These are phyloP conservation scores for Alternaria sp. DNA, from an alignment of 2,329 filamentous ascomycete genomes.

Conservation along the genomic window DNA sequence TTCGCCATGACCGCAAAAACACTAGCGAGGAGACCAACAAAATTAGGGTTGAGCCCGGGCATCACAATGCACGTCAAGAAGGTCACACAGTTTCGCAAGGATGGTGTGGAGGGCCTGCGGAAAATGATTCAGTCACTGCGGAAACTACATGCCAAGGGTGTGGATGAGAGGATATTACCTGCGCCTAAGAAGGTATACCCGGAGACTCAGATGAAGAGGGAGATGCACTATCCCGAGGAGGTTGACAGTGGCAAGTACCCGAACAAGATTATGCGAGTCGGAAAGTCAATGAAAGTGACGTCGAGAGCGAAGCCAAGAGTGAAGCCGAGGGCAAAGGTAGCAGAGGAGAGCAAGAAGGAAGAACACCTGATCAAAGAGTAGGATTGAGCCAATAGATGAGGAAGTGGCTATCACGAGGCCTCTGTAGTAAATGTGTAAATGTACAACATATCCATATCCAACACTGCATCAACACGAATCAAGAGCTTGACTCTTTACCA, in stretches of 20 bases:
- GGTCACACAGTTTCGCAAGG: conserved; percentile 77
- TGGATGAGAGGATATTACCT: conserved; percentile 39
- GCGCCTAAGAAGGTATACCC: conserved; percentile 46
- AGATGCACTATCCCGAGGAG: conserved; percentile 42
- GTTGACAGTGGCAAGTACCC: conserved; percentile 33
- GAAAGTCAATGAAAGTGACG: neutral
- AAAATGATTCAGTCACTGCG: conserved; percentile 59
- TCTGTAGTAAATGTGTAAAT: conserved; percentile 12
- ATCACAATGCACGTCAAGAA: conserved; percentile 84
- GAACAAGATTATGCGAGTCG: conserved; percentile 21
- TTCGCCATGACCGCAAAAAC: conserved; percentile 93
- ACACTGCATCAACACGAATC: neutral
- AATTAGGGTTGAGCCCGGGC: conserved; percentile 70
- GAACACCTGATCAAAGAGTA: conserved; percentile 4
- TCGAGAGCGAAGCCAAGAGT: neutral
- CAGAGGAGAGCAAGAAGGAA: neutral
- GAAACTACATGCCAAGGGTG: conserved; percentile 30
- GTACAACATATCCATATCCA: conserved; percentile 19
- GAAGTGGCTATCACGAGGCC: conserved; percentile 1
- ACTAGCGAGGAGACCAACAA: conserved; percentile 68
- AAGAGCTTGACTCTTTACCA: neutral
- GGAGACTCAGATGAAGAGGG: conserved; percentile 34
- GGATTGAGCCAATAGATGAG: neutral
- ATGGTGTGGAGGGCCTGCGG: conserved; percentile 74
- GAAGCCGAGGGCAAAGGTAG: conserved; percentile 1